Evolutionary conservation across 257 asterid genomes (phyloP).

Genomic region (Solanum bulbocastanum): DNA sequence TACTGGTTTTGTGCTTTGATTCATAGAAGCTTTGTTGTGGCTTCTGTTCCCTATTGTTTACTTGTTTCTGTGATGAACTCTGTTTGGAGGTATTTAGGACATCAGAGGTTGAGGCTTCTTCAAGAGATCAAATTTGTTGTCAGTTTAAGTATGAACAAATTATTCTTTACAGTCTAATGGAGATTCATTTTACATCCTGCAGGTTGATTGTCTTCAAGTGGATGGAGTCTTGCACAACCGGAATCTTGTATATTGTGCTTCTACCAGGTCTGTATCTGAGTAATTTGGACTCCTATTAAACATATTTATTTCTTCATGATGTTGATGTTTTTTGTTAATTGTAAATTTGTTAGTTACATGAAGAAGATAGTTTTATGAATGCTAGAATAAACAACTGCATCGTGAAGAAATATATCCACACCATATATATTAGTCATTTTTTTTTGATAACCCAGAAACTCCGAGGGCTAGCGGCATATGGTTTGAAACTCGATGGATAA

Average conservation of each 20-base stretch:
- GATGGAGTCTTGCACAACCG: conserved; percentile 89
- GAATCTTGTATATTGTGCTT: conserved; percentile 92
- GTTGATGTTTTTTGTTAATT: neutral
- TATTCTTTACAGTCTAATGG: neutral
- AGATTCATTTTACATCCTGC: conserved; percentile 8
- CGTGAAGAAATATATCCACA: neutral
- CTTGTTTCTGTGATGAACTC: neutral
- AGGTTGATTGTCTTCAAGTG: conserved; percentile 98
- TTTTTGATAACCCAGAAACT: neutral
- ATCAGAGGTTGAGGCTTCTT: neutral
- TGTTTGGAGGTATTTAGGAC: neutral
- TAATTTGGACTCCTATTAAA: neutral
- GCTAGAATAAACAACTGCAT: neutral
- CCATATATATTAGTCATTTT: neutral
- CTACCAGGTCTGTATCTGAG: conserved; percentile 58
- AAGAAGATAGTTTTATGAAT: neutral
- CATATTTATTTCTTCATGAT: neutral
- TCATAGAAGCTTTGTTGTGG: neutral
- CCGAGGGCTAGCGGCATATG: neutral
- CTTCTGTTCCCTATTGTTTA: neutral
- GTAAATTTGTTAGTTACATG: neutral
- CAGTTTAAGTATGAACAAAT: neutral
- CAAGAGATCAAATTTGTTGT: neutral
- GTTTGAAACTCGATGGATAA: neutral
- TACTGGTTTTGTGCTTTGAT: neutral